These are phyloP conservation scores for Colletotrichum lupini DNA, from an alignment of 2,329 filamentous ascomycete genomes.

Conservation along the genomic window DNA sequence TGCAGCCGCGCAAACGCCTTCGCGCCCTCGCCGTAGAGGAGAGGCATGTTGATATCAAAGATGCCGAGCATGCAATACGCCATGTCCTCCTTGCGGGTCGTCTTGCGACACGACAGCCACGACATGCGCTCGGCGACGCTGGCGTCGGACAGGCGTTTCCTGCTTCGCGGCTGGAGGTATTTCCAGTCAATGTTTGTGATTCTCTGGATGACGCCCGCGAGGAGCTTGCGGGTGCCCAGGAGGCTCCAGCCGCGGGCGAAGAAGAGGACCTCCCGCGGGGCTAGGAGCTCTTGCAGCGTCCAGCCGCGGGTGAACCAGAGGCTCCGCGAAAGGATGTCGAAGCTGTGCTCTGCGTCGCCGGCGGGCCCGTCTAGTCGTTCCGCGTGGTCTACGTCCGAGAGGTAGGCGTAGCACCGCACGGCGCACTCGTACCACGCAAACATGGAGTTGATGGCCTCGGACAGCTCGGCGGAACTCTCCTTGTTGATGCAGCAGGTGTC, in stretches of 20 bases:
- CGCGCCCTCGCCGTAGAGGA: conserved; percentile 43
- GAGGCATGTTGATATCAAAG: conserved; percentile 43
- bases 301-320: conserved; percentile 37
- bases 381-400: conserved; percentile 17
- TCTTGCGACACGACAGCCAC: conserved; percentile 41
- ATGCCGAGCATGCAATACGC: conserved; percentile 45
- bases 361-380: neutral
- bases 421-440: conserved; percentile 34
- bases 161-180: conserved; percentile 18
- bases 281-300: conserved; percentile 38
- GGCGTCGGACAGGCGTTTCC: conserved; percentile 14
- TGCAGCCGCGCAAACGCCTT: conserved; percentile 40
- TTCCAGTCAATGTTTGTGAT: conserved; percentile 16
- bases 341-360: neutral
- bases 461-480: conserved; percentile 28
- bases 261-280: conserved; percentile 32
- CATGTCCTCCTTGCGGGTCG: conserved; percentile 39
- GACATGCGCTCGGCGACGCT: conserved; percentile 44
- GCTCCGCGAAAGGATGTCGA: conserved; percentile 10
- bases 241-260: conserved; percentile 30
- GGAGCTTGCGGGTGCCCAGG: conserved; percentile 13
- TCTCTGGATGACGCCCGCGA: conserved; percentile 2
- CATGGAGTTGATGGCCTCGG: conserved; percentile 35
- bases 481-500: conserved; percentile 38
- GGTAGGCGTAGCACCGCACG: conserved; percentile 31